Evolutionary conservation across 495 filamentous ascomycete species (phyloP), one percentile per base, ranked within the genome.

Genomic region (Sordaria brevicollis): DNA sequence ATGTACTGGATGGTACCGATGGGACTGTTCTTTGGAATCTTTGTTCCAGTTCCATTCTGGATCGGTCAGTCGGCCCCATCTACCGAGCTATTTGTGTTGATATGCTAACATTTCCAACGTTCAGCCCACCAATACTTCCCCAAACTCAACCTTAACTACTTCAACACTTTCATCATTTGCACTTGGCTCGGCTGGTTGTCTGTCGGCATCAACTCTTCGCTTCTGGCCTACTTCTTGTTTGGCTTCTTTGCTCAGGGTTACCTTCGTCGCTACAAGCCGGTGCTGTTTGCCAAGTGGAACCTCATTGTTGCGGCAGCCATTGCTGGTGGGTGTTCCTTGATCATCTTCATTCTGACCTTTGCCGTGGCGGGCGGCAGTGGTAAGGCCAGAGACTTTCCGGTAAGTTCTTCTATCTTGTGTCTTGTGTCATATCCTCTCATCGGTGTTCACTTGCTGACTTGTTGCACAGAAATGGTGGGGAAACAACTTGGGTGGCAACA

Each of bases 271-370:
- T 78, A 82, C 39, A 38, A 74, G 1, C 85, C 86, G 0, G 68
- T 74, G 0, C 76, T 84, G 25, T 89, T 86, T 76, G 82, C 84
- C 73, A 83, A 87, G 71, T 88, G 86, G 70, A 86, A 85, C 49
- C 87, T 86, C 65, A 77, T 87, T 1, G 73, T 87, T 5, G 80
- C 82, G 0, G 86, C 82, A 0, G 86, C 84, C 7, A 74, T 88
- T 49, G 85, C 87, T 68, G 86, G 86, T 43, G 86, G 82, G 6
- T 82, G 80, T 54, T 78, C 83, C 65, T 78, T 82, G 9, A 76
- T 87, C 0, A 76, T 88, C 3, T 89, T 88, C 70, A 81, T 88
- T 21, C 78, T 88, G 5, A 83, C 82, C 2, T 89, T 89, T 76
- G 85, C 86, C 0, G 84, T 89, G 0, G 80, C 83, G 25, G 86